These are phyloP conservation scores for Flaveria linearis DNA, from an alignment of 129 eudicot genomes.

Conservation along the genomic window DNA sequence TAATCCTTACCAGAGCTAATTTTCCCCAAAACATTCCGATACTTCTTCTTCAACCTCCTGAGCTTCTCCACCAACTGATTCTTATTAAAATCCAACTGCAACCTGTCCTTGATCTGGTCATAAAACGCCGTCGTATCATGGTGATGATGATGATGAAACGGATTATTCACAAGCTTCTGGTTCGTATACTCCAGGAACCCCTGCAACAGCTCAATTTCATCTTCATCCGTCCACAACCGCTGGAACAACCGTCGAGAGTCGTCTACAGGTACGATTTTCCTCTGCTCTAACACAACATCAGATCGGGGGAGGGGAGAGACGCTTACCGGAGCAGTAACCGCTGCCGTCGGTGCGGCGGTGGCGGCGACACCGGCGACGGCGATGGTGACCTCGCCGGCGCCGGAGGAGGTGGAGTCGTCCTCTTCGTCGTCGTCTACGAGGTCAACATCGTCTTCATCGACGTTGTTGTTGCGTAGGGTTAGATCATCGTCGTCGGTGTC, in stretches of 20 bases:
- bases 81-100: conserved; percentile 86
- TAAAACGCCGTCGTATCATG: conserved; percentile 93
- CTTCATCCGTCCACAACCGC: conserved; percentile 91
- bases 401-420: conserved; percentile 46
- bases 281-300: conserved; percentile 34
- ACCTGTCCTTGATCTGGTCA: conserved; percentile 74
- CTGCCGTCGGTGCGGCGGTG: conserved; percentile 21
- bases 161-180: conserved; percentile 36
- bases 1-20: conserved; percentile 73
- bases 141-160: conserved; percentile 62
- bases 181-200: conserved; percentile 77
- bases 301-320: conserved; percentile 17
- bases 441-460: conserved; percentile 40
- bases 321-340: conserved; percentile 12
- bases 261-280: conserved; percentile 46
- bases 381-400: conserved; percentile 40
- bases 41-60: conserved; percentile 88
- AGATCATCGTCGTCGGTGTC: conserved; percentile 34
- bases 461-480: conserved; percentile 20
- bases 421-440: conserved; percentile 36
- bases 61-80: conserved; percentile 93
- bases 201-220: conserved; percentile 79
- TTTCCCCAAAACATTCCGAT: conserved; percentile 66
- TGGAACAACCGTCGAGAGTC: conserved; percentile 79
- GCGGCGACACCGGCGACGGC: conserved; percentile 35